phyloP scores from a whole-genome alignment of 176 grass and related monocot genomes.

The Leersia perrieri region DNA sequence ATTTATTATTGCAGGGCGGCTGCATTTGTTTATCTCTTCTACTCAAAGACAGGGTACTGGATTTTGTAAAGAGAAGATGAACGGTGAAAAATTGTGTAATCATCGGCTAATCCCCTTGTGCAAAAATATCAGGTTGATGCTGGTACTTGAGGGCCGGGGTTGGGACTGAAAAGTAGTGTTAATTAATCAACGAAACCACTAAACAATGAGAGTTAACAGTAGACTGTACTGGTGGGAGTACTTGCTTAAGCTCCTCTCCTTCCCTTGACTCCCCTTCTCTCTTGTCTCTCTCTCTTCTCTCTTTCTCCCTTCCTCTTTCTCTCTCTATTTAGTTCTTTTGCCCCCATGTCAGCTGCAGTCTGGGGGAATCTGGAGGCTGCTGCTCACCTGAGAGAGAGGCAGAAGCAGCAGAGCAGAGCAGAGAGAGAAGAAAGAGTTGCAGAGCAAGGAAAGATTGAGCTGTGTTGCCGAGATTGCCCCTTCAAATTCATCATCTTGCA shows the following conservation, averaged over 20 bases:
- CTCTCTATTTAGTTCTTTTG: constrained; percentile 29
- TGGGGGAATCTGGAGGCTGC: constrained; percentile 45
- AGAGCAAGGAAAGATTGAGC: background rate
- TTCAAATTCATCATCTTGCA: constrained; percentile 21
- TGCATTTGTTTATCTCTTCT: background rate
- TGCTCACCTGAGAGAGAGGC: constrained; percentile 46
- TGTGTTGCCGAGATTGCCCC: constrained; percentile 35
- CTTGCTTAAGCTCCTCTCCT: constrained; percentile 5
- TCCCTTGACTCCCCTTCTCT: constrained; percentile 1
- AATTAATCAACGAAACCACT: constrained; percentile 29
- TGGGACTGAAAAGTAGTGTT: constrained; percentile 38
- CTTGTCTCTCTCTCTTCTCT: background rate
- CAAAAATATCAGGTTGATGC: background rate
- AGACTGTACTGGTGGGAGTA: background rate
- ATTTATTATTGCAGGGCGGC: background rate
- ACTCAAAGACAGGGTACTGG: too few species aligned
- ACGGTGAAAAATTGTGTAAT: background rate
- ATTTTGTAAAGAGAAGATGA: background rate
- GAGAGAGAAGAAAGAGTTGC: background rate
- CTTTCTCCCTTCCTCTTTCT: background rate
- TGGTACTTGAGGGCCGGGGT: constrained; percentile 3
- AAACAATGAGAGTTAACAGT: constrained; percentile 16
- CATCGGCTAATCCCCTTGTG: background rate
- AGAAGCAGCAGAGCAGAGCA: constrained; percentile 12
- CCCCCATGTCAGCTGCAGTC: constrained; percentile 38